Evolutionary conservation across 2,329 filamentous ascomycete genomes (phyloP).

Genomic region (Alternaria postmessia): DNA sequence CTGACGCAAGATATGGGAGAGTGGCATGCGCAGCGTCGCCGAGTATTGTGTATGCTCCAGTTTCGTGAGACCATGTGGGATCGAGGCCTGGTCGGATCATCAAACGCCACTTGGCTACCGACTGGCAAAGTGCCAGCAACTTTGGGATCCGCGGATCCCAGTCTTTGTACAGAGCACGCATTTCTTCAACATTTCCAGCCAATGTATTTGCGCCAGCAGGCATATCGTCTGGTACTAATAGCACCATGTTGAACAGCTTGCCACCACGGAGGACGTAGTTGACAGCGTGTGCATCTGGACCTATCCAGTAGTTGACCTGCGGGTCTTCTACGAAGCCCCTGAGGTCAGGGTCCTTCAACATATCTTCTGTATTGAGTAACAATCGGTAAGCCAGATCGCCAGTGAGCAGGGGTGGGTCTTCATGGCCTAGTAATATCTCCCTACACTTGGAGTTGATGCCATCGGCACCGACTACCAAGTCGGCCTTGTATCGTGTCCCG

Average conservation of each 20-base stretch:
- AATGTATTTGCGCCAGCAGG: slow-evolving; percentile 56
- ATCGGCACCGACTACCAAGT: slow-evolving; percentile 60
- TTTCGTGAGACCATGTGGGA: slow-evolving; percentile 64
- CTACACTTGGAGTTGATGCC: slow-evolving; percentile 58
- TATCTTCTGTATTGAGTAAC: slow-evolving; percentile 56
- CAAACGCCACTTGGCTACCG: slow-evolving; percentile 68
- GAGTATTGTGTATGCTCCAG: slow-evolving; percentile 65
- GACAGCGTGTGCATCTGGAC: slow-evolving; percentile 60
- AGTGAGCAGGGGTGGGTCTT: slow-evolving; percentile 59
- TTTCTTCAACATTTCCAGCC: slow-evolving; percentile 62
- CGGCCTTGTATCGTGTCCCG: slow-evolving; percentile 50
- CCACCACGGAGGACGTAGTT: slow-evolving; percentile 61
- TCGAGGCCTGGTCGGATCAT: slow-evolving; percentile 64
- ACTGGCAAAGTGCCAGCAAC: slow-evolving; percentile 64
- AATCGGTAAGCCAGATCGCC: slow-evolving; percentile 62
- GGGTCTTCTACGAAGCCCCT: slow-evolving; percentile 56
- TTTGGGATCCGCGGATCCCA: slow-evolving; percentile 67
- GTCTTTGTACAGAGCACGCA: slow-evolving; percentile 61
- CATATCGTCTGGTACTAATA: slow-evolving; percentile 61
- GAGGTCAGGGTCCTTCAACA: slow-evolving; percentile 58
- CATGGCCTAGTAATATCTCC: slow-evolving; percentile 55
- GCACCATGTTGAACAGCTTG: slow-evolving; percentile 61
- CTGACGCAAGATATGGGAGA: slow-evolving; percentile 67
- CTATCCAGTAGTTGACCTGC: slow-evolving; percentile 63
- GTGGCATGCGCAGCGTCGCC: slow-evolving; percentile 72